Evolutionary conservation across 768 basidiomycete genomes (phyloP), one percentile per base, ranked within the genome.

Genomic region (Rhizopogon vinicolor): DNA sequence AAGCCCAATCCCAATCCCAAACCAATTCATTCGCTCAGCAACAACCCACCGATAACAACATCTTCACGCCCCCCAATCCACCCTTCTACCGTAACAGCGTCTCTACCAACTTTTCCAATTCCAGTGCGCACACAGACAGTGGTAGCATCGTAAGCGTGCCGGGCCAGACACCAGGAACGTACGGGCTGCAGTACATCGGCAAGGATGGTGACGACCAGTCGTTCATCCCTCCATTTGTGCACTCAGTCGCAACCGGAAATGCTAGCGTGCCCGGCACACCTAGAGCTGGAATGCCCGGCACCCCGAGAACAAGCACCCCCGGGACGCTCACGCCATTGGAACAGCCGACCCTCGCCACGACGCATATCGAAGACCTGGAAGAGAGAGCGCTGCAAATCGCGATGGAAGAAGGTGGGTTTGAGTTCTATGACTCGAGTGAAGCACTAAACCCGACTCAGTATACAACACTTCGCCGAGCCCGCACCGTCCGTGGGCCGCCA

Each of bases 401-500:
- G 31, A 73, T 83, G 58, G 77, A 81, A 62, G 80, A 81, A 69
- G 79, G 72, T 61, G 67, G 74, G 55, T 72, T 57, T 48, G 65
- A 55, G 66, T 62, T 19, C 61, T 65, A 50, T 59, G 65, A 51
- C 68, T 63, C 59, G 67, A 63, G 18, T 64, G 66, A 14, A 68
- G 65, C 63, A 72, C 59, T 57, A 66, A 62, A 67, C 71, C 62
- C 70, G 75, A 77, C 44, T 41, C 31, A 69, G 68, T 55, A 22
- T 88, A 75, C 60, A 75, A 85, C 62, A 80, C 79, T 63, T 83
- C 73, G 16, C 84, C 79, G 3, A 59, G 72, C 48, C 76, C 72
- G 50, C 87, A 82, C 77, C 81, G 76, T 58, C 87, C 89, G 7
- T 86, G 89, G 89, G 85, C 87, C 5, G 78, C 78, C 67, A 93